phyloP scores from a whole-genome alignment of 2,329 filamentous ascomycete species.

The Claviceps sp. region DNA sequence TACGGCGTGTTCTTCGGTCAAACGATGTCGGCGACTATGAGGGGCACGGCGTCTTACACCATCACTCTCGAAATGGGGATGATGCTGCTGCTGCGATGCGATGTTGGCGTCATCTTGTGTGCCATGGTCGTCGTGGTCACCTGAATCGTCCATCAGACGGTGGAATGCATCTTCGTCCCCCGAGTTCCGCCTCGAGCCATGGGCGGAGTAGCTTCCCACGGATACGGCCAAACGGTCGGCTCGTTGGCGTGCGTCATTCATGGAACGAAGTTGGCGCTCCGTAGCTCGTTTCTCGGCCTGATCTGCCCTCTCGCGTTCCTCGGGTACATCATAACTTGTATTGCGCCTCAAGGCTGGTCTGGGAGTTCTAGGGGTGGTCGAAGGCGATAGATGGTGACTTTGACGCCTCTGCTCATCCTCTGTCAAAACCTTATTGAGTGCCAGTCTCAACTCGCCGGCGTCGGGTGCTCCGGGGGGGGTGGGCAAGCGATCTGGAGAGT shows the following conservation, averaged over 20 bases:
- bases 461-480: slow-evolving; percentile 23
- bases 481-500: slow-evolving; percentile 10
- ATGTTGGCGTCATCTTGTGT: slow-evolving; percentile 10
- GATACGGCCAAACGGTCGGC: slow-evolving; percentile 26
- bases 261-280: slow-evolving; percentile 25
- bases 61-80: slow-evolving; percentile 1
- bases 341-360: slow-evolving; percentile 28
- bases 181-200: slow-evolving; percentile 23
- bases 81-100: neutral
- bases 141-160: slow-evolving; percentile 18
- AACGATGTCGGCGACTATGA: slow-evolving; percentile 12
- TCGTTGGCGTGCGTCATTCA: slow-evolving; percentile 26
- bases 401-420: slow-evolving; percentile 13
- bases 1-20: slow-evolving; percentile 11
- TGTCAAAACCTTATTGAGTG: slow-evolving; percentile 25
- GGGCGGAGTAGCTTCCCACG: slow-evolving; percentile 24
- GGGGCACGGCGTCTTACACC: slow-evolving; percentile 13
- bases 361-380: slow-evolving; percentile 11
- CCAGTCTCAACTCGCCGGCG: slow-evolving; percentile 23
- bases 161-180: slow-evolving; percentile 21
- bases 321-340: slow-evolving; percentile 28
- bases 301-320: slow-evolving; percentile 27
- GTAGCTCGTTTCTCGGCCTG: slow-evolving; percentile 23
- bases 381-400: slow-evolving; percentile 6
- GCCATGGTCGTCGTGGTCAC: slow-evolving; percentile 11